These are phyloP conservation scores for Discostella stelligera DNA, from an alignment of 352 stramenopile species.

Conservation along the genomic window DNA sequence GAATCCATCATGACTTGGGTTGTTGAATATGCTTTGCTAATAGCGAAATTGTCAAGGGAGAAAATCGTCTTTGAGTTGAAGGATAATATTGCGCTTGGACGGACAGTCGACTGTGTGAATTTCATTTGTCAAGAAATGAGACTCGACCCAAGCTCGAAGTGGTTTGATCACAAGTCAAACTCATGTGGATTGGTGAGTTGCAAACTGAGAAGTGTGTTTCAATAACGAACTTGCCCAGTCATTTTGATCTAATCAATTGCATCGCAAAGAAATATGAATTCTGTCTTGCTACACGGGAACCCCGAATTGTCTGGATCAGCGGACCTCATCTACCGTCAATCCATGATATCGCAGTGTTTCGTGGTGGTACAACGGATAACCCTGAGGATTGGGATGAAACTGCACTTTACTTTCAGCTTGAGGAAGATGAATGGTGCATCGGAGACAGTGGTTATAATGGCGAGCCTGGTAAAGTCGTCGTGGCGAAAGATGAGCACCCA, in stretches of 20 bases:
- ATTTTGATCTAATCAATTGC: neutral
- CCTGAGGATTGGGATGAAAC: constrained; percentile 9
- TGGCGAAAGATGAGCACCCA: constrained; percentile 22
- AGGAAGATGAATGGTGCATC: neutral
- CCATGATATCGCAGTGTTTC: constrained; percentile 19
- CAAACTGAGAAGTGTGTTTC: neutral
- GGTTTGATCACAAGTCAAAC: constrained; percentile 26
- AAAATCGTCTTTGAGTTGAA: constrained; percentile 4
- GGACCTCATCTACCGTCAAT: constrained; percentile 14
- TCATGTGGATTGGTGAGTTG: neutral
- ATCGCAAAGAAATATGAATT: constrained; percentile 19
- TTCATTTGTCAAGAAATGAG: constrained; percentile 14
- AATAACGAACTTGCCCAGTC: neutral
- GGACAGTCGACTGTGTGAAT: constrained; percentile 6
- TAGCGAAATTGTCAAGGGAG: neutral
- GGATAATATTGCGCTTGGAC: neutral
- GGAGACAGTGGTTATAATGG: constrained; percentile 22
- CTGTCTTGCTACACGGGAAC: constrained; percentile 3
- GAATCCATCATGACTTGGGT: constrained; percentile 5
- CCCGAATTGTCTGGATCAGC: constrained; percentile 10
- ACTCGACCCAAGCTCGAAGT: constrained; percentile 7
- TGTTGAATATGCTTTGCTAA: neutral
- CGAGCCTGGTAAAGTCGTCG: constrained; percentile 14
- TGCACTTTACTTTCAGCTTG: constrained; percentile 20
- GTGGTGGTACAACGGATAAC: neutral